phyloP scores from a whole-genome alignment of 495 filamentous ascomycete genomes.

The Aspergillus diversus region DNA sequence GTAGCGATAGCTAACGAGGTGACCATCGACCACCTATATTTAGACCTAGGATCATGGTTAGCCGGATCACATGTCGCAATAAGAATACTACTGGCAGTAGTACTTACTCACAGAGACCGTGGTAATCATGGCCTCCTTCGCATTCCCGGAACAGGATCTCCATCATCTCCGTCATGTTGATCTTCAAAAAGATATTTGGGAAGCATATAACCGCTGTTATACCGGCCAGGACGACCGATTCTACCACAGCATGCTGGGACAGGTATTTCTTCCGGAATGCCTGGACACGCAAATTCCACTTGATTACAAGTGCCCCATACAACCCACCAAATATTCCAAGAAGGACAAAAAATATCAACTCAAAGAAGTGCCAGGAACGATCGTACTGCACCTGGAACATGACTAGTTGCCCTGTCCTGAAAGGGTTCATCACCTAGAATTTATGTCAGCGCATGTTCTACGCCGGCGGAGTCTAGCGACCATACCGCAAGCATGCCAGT shows the following conservation, averaged over 20 bases:
- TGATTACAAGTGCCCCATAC: conserved; percentile 97
- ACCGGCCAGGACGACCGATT: conserved; percentile 80
- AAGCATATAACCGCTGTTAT: conserved; percentile 91
- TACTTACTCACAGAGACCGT: conserved; percentile 82
- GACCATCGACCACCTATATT: conserved; percentile 78
- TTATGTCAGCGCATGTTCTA: conserved; percentile 21
- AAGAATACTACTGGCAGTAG: background rate
- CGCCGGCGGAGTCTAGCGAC: conserved; percentile 2
- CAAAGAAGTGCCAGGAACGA: conserved; percentile 96
- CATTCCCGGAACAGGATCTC: conserved; percentile 96
- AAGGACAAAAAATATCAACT: conserved; percentile 88
- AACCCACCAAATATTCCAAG: conserved; percentile 92
- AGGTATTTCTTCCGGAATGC: conserved; percentile 96
- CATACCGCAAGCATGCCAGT: conserved; percentile 84
- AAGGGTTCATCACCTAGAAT: conserved; percentile 84
- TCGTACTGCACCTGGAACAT: conserved; percentile 99
- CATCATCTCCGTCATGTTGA: conserved; percentile 99
- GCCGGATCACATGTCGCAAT: conserved; percentile 2
- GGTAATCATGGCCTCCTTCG: conserved; percentile 88
- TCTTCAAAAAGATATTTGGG: conserved; percentile 91
- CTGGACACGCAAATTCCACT: conserved; percentile 92
- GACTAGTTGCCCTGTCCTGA: conserved; percentile 96
- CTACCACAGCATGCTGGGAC: conserved; percentile 80
- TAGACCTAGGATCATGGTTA: conserved; percentile 41
- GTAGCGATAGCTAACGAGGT: conserved; percentile 81